Evolutionary conservation across 495 filamentous ascomycete genomes (phyloP), one percentile per base, ranked within the genome.

Genomic region (Annulohypoxylon moriforme): DNA sequence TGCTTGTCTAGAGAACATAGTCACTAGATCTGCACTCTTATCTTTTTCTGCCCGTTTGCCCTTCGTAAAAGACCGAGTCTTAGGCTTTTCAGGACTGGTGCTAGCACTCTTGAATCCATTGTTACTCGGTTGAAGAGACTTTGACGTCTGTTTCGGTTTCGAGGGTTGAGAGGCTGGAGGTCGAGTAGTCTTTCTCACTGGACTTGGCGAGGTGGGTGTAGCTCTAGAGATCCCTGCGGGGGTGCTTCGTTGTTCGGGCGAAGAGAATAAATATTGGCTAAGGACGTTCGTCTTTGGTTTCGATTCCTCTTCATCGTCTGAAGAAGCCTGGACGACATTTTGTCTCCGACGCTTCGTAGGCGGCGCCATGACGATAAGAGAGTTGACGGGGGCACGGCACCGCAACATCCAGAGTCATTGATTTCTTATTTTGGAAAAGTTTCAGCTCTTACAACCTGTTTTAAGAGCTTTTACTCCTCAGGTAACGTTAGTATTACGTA

Each of bases 341-440:
- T 81, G 82, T 76, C 81, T 86, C 69, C 81, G 82, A 67, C 86
- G 85, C 80, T 87, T 87, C 67, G 84, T 78, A 67, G 86, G 82
- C 73, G 85, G 84, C 74, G 84, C 82, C 86, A 88, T 87, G 68
- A 75, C 77, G 77, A 75, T 47, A 71, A 60, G 52, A 55, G 20
- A 27, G 20, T 20, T 29, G 50, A 65, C 34, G 60, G 27, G 34
- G 34, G 64, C 56, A 46, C 69, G 71, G 71, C 74, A 78, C n/a
- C n/a, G n/a, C n/a, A n/a, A n/a, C n/a, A n/a, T n/a, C n/a, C n/a
- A n/a, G n/a, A n/a, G n/a, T n/a, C n/a, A n/a, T n/a, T n/a, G n/a
- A n/a, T n/a, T n/a, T n/a, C n/a, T n/a, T n/a, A n/a, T n/a, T n/a
- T n/a, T n/a, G n/a, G n/a, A n/a, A n/a, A n/a, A n/a, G n/a, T n/a